Evolutionary conservation across 352 stramenopile species (phyloP), one percentile per base, ranked within the genome.

Genomic region (Phytophthora palmivora): DNA sequence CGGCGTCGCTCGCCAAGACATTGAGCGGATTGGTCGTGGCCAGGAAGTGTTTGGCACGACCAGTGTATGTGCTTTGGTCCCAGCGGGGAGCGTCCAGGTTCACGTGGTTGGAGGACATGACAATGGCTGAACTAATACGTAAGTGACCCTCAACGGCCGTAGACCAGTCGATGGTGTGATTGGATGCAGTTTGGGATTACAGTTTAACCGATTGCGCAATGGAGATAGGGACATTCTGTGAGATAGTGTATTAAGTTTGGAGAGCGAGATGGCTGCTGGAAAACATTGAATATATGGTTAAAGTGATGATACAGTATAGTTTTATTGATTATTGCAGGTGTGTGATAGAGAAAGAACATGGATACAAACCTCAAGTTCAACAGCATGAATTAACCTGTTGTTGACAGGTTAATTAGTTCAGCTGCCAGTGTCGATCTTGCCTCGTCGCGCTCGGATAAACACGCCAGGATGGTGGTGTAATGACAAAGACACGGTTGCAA

Each of bases 1-100:
- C 76, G 22, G 67, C 73, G 52, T 92, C 78, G 49, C 66, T 88
- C 46, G 85, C 81, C 34, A 95, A 74, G 26, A 94, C 72, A 22
- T 92, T 95, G 19, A 94, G 72, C 38, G 88, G 88, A 58, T 96
- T 94, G 15, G 88, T 96, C n/a, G 87, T 94, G 61, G 77, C 89
- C 60, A 94, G 79, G 66, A 96, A 96, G 68, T 95, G 84, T 48
- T 86, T 82, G 32, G 84, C 85, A 50, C 88, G 81, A 12, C 88
- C 88, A 15, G 66, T 48, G 58, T 94, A 95, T 26, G 83, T 93
- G 61, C 69, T 85, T 67, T 95, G 88, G 70, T 96, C 85, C 76
- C 86, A 96, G 22, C 88, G 85, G 16, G 85, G 85, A n/a, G 74
- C 74, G 49, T 91, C 80, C 11, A 90, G 55, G 67, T 89, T 85